A percentile compares a stretch with the other conserved stretches of the same genome.
These are phyloP conservation scores for Colletotrichum cordylinicola DNA, from an alignment of 2,329 filamentous ascomycete species.

Conservation along the genomic window DNA sequence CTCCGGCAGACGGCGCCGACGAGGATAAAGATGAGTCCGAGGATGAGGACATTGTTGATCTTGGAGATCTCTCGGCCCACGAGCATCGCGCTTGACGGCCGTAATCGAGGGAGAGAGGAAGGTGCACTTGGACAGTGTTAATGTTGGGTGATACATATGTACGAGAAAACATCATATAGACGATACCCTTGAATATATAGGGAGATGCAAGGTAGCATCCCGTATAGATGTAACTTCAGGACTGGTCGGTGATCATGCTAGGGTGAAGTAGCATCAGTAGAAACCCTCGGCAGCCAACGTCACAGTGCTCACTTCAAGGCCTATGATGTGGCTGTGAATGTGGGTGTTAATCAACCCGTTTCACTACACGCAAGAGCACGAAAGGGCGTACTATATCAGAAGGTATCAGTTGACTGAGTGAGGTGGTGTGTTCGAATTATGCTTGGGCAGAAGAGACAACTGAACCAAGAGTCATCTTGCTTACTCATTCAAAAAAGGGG, in stretches of 20 bases:
- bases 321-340: neutral
- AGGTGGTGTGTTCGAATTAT: neutral
- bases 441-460: neutral
- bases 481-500: neutral
- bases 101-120: neutral
- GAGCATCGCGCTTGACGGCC: neutral
- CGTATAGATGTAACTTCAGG: neutral
- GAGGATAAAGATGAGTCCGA: constrained; percentile 28
- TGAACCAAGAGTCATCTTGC: neutral
- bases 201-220: neutral
- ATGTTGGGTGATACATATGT: neutral
- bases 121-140: neutral
- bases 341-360: neutral
- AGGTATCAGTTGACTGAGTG: neutral
- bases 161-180: neutral
- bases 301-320: neutral
- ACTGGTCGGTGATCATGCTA: neutral
- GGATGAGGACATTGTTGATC: constrained; percentile 40
- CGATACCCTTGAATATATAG: neutral
- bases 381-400: neutral
- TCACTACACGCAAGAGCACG: neutral
- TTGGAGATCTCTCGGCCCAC: constrained; percentile 29
- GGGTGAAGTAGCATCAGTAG: neutral
- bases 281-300: neutral
- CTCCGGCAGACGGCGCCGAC: constrained; percentile 11